Evolutionary conservation across 495 filamentous ascomycete species (phyloP).

Genomic region (Aspergillus funiculosus): DNA sequence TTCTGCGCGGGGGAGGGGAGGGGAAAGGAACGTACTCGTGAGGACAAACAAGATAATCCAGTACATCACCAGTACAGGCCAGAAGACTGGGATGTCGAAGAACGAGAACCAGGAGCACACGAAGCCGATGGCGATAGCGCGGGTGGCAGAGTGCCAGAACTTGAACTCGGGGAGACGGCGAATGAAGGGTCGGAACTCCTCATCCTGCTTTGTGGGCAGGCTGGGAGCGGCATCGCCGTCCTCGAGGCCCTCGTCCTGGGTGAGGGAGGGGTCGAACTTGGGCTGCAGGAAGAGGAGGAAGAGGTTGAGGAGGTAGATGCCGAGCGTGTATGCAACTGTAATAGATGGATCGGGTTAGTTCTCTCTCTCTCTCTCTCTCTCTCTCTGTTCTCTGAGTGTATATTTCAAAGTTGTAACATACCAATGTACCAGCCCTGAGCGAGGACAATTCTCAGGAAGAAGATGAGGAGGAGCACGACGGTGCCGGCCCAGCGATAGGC

Average conservation of each 20-base stretch:
- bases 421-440: constrained; percentile 99
- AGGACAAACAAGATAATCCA: constrained; percentile 93
- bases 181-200: constrained; percentile 97
- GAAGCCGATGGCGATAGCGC: constrained; percentile 79
- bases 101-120: constrained; percentile 85
- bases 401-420: constrained; percentile 47
- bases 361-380: too few relatives aligned
- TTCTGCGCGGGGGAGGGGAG: too few relatives aligned
- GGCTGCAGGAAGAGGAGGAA: constrained; percentile 98
- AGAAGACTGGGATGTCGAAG: constrained; percentile 97
- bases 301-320: constrained; percentile 98
- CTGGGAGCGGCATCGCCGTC: constrained; percentile 68
- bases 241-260: constrained; percentile 92
- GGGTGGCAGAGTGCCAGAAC: constrained; percentile 95
- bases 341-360: constrained; percentile 4
- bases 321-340: constrained; percentile 90
- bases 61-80: constrained; percentile 96
- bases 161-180: constrained; percentile 96
- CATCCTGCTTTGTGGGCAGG: constrained; percentile 88
- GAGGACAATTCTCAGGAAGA: constrained; percentile 82
- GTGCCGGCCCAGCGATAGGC: constrained; percentile 87
- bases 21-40: constrained; percentile 66
- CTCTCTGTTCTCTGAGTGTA: too few relatives aligned
- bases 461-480: constrained; percentile 62
- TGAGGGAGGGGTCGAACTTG: constrained; percentile 97